These are phyloP conservation scores for Chlamydomonas reinhardtii DNA, from an alignment of 163 green algal species.

Conservation along the genomic window DNA sequence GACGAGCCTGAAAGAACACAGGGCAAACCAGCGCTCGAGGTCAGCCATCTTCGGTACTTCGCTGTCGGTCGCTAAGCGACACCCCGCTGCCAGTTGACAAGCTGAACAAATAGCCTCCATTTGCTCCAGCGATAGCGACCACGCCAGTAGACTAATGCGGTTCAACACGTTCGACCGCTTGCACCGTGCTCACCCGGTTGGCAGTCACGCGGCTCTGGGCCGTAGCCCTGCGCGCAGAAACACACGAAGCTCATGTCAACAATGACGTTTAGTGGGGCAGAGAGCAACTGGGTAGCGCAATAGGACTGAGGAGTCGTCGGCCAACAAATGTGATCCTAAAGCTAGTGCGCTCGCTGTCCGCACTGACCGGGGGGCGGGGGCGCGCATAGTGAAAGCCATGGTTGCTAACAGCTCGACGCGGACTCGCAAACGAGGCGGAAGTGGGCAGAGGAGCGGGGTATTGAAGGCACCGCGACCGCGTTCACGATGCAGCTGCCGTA, in stretches of 20 bases:
- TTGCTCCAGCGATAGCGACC: too few species aligned
- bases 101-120: too few species aligned
- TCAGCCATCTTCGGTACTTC: background rate
- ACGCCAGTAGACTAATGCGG: too few species aligned
- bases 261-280: too few species aligned
- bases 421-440: too few species aligned
- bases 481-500: too few species aligned
- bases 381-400: slow-evolving; percentile 48
- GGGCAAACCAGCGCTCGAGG: background rate
- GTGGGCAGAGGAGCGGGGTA: too few species aligned
- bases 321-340: background rate
- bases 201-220: slow-evolving; percentile 48
- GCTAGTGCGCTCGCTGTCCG: background rate
- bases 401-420: slow-evolving; percentile 11
- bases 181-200: slow-evolving; percentile 29
- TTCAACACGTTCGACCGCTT: too few species aligned
- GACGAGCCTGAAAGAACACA: slow-evolving; percentile 3
- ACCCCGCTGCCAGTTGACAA: too few species aligned
- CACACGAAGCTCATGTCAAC: background rate
- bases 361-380: slow-evolving; percentile 32
- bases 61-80: too few species aligned
- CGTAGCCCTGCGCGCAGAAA: slow-evolving; percentile 28
- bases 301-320: background rate
- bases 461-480: too few species aligned
- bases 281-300: too few species aligned